These are phyloP conservation scores for Tarenaya hassleriana DNA, from an alignment of 345 rosid genomes.

Conservation along the genomic window DNA sequence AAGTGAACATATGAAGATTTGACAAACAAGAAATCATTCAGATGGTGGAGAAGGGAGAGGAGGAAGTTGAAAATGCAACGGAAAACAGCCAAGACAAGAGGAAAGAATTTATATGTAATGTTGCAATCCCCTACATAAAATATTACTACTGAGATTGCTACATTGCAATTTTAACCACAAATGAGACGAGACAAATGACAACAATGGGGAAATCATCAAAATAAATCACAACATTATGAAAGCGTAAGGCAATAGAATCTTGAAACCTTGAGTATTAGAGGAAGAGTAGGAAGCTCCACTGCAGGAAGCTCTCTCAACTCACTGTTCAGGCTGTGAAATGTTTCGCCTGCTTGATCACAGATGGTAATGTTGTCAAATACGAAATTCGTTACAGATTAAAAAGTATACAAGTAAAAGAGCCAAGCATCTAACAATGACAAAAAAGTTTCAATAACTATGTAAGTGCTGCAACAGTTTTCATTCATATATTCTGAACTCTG, in stretches of 20 bases:
- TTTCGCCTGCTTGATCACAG: constrained; percentile 48
- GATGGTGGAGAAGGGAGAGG: not conserved
- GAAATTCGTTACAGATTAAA: not conserved
- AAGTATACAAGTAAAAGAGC: constrained; percentile 1
- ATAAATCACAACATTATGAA: constrained; percentile 7
- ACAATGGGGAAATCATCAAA: not conserved
- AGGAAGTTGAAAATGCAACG: constrained; percentile 10
- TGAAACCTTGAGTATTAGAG: constrained; percentile 80
- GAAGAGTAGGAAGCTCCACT: constrained; percentile 88
- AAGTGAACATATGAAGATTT: constrained; percentile 7
- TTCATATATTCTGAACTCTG: constrained; percentile 11
- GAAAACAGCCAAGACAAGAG: constrained; percentile 9
- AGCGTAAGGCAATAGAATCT: constrained; percentile 34
- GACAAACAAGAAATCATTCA: not conserved
- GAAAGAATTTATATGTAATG: not conserved
- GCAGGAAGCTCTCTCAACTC: constrained; percentile 92
- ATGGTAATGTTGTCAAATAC: constrained; percentile 13
- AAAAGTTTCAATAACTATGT: constrained; percentile 12
- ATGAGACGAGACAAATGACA: too few species aligned
- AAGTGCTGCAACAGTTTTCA: constrained; percentile 3
- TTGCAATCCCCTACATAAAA: constrained; percentile 1
- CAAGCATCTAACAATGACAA: constrained; percentile 3
- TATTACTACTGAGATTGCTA: not conserved
- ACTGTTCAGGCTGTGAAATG: constrained; percentile 69
- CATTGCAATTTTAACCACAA: constrained; percentile 10